These are phyloP conservation scores for Ophiostoma sp. DNA, from an alignment of 2,329 filamentous ascomycete species.

Conservation along the genomic window DNA sequence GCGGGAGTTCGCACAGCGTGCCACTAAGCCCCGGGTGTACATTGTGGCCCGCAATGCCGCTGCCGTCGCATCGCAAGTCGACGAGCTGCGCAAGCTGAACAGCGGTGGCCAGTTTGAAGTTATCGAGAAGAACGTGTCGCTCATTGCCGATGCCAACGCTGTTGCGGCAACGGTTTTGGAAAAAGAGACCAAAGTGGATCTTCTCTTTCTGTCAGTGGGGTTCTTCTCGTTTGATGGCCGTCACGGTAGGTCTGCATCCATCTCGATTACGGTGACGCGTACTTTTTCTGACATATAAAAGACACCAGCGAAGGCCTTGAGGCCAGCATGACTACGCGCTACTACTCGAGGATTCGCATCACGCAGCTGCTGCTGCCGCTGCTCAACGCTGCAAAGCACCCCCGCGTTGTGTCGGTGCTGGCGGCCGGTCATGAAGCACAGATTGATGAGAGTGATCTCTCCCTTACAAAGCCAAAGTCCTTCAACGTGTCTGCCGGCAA, in stretches of 20 bases:
- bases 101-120: neutral
- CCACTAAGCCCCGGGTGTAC: slow-evolving; percentile 46
- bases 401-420: slow-evolving; percentile 57
- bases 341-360: slow-evolving; percentile 60
- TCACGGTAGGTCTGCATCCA: no score
- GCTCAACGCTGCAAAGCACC: slow-evolving; percentile 41
- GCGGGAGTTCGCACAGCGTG: slow-evolving; percentile 45
- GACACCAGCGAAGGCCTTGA: slow-evolving; percentile 61
- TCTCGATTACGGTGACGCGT: no score
- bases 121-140: slow-evolving; percentile 44
- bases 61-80: slow-evolving; percentile 42
- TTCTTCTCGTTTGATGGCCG: slow-evolving; percentile 20
- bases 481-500: slow-evolving; percentile 34
- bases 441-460: slow-evolving; percentile 29
- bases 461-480: slow-evolving; percentile 37
- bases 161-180: slow-evolving; percentile 51
- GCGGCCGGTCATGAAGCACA: slow-evolving; percentile 52
- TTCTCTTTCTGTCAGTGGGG: slow-evolving; percentile 23
- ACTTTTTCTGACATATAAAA: no score
- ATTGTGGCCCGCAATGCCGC: slow-evolving; percentile 49
- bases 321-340: slow-evolving; percentile 52
- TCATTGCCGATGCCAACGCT: slow-evolving; percentile 50
- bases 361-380: slow-evolving; percentile 58
- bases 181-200: slow-evolving; percentile 51
- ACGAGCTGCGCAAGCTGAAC: slow-evolving; percentile 40